phyloP scores from a whole-genome alignment of 768 basidiomycete genomes.

The Mycena epipterygia region DNA sequence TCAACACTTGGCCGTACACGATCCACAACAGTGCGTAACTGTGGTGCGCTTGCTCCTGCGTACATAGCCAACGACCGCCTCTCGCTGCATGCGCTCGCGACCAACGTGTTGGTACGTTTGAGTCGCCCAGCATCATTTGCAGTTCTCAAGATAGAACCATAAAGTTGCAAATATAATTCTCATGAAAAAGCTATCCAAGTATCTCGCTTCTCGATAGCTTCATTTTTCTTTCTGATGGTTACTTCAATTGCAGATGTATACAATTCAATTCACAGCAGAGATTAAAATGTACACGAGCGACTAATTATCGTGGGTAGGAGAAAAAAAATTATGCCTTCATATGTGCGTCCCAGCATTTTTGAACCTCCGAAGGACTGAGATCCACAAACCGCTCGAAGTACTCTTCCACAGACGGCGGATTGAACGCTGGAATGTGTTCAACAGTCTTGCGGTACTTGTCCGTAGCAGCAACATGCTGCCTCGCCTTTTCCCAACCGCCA shows the following conservation, averaged over 20 bases:
- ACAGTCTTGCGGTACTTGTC: neutral
- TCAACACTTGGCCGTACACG: constrained; percentile 74
- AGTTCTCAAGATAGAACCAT: too few relatives aligned
- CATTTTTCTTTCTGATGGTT: too few relatives aligned
- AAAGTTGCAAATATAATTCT: too few relatives aligned
- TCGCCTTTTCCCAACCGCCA: neutral
- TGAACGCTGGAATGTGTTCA: neutral
- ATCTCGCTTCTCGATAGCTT: too few relatives aligned
- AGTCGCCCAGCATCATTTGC: too few relatives aligned
- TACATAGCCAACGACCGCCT: constrained; percentile 63
- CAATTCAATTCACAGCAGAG: neutral
- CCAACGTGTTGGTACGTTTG: too few relatives aligned
- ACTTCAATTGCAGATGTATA: too few relatives aligned
- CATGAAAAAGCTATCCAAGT: too few relatives aligned
- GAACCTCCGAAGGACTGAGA: neutral
- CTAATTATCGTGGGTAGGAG: neutral
- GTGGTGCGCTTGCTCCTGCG: neutral
- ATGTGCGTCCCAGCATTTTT: neutral
- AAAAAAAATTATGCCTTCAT: neutral
- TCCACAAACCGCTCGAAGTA: constrained; percentile 4
- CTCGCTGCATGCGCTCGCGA: constrained; percentile 70
- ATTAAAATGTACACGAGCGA: neutral
- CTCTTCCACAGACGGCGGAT: neutral
- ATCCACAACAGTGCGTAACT: constrained; percentile 74
- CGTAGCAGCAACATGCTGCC: neutral